A percentile compares a stretch with the other conserved stretches of the same genome.
Conservation (phyloP, 2,329 filamentous ascomycete genomes). For the Eurotiales sp. region DNA sequence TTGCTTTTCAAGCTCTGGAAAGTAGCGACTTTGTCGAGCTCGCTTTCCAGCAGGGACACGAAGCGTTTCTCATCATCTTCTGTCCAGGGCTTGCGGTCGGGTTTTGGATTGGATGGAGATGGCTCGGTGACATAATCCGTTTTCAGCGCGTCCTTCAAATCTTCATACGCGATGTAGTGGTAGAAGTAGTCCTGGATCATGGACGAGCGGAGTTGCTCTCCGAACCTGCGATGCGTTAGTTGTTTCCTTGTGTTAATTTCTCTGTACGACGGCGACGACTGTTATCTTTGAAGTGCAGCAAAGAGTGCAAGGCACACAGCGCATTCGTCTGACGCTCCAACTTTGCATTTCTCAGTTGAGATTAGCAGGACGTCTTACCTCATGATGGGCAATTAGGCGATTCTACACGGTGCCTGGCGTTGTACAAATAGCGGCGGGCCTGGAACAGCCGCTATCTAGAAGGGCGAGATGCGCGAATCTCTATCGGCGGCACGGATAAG, state of each 20-base stretch:
- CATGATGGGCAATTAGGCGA: neutral
- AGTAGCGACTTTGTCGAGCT: slow-evolving; percentile 95
- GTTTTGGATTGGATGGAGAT: slow-evolving; percentile 43
- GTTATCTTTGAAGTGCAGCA: neutral
- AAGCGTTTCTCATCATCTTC: slow-evolving; percentile 91
- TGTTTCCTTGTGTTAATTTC: neutral
- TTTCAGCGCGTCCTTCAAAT: slow-evolving; percentile 82
- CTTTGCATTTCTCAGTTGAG: too few species aligned
- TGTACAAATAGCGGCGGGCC: neutral
- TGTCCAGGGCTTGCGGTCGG: slow-evolving; percentile 67
- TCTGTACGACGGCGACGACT: neutral
- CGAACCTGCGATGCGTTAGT: slow-evolving; percentile 59
- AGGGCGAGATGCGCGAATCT: too few species aligned
- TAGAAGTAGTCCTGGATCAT: slow-evolving; percentile 96
- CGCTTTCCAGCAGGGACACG: slow-evolving; percentile 78
- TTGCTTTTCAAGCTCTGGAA: slow-evolving; percentile 97
- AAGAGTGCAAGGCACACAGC: neutral
- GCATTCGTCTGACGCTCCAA: too few species aligned
- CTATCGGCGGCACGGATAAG: too few species aligned
- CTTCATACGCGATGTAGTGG: slow-evolving; percentile 97
- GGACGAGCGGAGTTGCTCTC: slow-evolving; percentile 92
- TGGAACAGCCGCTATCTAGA: neutral
- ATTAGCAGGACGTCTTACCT: too few species aligned
- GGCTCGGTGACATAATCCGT: slow-evolving; percentile 58
- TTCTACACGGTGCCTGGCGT: neutral